These are phyloP conservation scores for Cladosporium sp. DNA, from an alignment of 2,329 filamentous ascomycete species.

Conservation along the genomic window DNA sequence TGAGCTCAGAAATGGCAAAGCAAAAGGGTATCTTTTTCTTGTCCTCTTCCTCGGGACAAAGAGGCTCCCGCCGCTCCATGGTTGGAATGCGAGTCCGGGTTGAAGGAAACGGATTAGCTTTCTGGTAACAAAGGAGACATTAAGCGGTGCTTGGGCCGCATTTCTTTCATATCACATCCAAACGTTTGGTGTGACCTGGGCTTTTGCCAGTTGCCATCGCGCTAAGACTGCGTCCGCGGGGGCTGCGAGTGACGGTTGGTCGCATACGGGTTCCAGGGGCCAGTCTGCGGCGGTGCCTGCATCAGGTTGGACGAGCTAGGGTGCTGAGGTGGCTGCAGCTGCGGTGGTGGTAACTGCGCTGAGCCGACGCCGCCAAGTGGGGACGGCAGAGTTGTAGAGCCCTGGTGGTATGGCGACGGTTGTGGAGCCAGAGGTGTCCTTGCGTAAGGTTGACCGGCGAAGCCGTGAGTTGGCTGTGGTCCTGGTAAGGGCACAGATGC, in stretches of 20 bases:
- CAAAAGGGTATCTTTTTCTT: conserved; percentile 11
- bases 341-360: conserved; percentile 10
- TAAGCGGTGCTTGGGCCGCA: neutral
- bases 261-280: conserved; percentile 30
- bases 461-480: conserved; percentile 10
- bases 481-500: conserved; percentile 1
- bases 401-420: conserved; percentile 15
- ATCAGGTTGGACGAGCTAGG: conserved; percentile 20
- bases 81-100: neutral
- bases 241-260: conserved; percentile 13
- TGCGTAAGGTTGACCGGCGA: conserved; percentile 16
- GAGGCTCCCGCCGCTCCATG: neutral
- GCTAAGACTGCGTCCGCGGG: conserved; percentile 5
- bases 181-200: no score
- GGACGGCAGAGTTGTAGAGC: conserved; percentile 17
- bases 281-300: conserved; percentile 29
- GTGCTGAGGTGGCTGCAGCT: conserved; percentile 6
- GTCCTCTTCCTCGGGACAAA: neutral
- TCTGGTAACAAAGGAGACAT: conserved; percentile 8
- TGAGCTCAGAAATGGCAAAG: neutral
- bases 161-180: no score
- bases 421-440: conserved; percentile 19
- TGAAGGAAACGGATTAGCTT: conserved; percentile 6
- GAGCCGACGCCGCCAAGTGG: conserved; percentile 14
- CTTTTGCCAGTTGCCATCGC: neutral